A percentile compares a stretch with the other conserved stretches of the same genome.
Conservation (phyloP, 805 yeast species). For the Peterozyma toletana region DNA sequence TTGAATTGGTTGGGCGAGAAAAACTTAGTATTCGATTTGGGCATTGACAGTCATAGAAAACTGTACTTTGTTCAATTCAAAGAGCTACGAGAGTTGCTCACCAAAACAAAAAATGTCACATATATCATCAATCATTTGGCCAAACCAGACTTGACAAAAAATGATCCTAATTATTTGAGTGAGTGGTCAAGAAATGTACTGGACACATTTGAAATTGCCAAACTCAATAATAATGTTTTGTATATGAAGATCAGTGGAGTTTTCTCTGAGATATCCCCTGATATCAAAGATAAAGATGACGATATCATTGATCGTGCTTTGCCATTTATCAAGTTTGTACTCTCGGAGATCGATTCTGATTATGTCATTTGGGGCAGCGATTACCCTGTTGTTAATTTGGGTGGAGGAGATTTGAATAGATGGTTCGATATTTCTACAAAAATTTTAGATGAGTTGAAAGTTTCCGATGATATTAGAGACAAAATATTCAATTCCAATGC, state of each 20-base stretch:
- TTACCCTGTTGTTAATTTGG: conserved; percentile 34
- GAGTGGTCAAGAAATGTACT: background rate
- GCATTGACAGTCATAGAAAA: conserved; percentile 26
- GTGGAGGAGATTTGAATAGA: conserved; percentile 3
- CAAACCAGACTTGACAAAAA: conserved; percentile 27
- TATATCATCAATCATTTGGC: conserved; percentile 34
- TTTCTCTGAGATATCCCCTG: conserved; percentile 27
- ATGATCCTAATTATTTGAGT: conserved; percentile 5
- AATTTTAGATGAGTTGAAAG: too few species aligned
- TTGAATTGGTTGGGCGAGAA: conserved; percentile 24
- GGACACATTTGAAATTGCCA: conserved; percentile 8
- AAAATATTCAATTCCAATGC: too few species aligned
- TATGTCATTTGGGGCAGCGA: conserved; percentile 34
- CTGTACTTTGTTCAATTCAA: conserved; percentile 33
- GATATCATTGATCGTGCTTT: conserved; percentile 12
- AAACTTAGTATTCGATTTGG: conserved; percentile 31
- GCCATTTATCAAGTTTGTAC: conserved; percentile 26
- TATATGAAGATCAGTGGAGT: conserved; percentile 34
- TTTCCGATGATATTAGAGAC: too few species aligned
- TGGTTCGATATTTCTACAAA: too few species aligned
- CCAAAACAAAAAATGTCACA: conserved; percentile 19
- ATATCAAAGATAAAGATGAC: conserved; percentile 8
- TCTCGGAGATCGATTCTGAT: conserved; percentile 22
- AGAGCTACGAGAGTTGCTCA: conserved; percentile 24
- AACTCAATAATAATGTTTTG: conserved; percentile 12